A percentile compares a stretch with the other conserved stretches of the same genome.
phyloP scores from a whole-genome alignment of 2,329 filamentous ascomycete species.

The Arthroderma sp. region DNA sequence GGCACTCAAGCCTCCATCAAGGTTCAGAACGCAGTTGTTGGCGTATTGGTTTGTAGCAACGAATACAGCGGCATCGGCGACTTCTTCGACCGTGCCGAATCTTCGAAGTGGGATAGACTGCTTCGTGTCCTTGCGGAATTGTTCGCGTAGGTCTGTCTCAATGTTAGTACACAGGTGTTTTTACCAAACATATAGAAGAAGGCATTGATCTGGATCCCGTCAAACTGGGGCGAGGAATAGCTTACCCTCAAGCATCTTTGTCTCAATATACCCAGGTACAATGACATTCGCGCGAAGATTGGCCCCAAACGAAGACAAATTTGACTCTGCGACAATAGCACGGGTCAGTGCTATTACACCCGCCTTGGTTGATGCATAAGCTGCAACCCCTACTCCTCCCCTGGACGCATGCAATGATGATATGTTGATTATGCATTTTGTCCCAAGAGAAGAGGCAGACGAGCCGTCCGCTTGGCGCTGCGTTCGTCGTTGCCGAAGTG shows the following conservation, averaged over 20 bases:
- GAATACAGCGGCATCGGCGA: slow-evolving; percentile 73
- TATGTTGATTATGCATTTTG: slow-evolving; percentile 71
- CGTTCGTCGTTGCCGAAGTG: slow-evolving; percentile 22
- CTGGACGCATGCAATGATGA: slow-evolving; percentile 61
- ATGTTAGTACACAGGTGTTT: too few relatives aligned
- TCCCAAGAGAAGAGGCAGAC: slow-evolving; percentile 38
- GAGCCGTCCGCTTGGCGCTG: slow-evolving; percentile 33
- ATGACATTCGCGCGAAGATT: slow-evolving; percentile 67
- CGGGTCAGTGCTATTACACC: slow-evolving; percentile 53
- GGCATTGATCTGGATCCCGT: too few relatives aligned
- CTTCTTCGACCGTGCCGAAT: slow-evolving; percentile 56
- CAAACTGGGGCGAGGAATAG: too few relatives aligned
- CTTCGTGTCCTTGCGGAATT: slow-evolving; percentile 22
- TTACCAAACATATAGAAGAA: too few relatives aligned
- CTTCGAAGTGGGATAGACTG: slow-evolving; percentile 52
- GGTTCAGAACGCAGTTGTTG: slow-evolving; percentile 74
- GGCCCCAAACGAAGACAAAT: slow-evolving; percentile 52
- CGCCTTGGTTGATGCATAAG: slow-evolving; percentile 70
- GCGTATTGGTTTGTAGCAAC: slow-evolving; percentile 67
- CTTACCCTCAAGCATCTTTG: slow-evolving; percentile 64
- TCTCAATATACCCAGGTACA: slow-evolving; percentile 71
- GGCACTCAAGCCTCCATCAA: slow-evolving; percentile 74
- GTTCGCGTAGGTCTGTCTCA: slow-evolving; percentile 32
- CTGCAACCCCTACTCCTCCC: slow-evolving; percentile 55
- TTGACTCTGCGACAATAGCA: slow-evolving; percentile 24